These are phyloP conservation scores for Mortierella sp. DNA, from an alignment of 371 early-diverging fungal genomes.

Conservation along the genomic window DNA sequence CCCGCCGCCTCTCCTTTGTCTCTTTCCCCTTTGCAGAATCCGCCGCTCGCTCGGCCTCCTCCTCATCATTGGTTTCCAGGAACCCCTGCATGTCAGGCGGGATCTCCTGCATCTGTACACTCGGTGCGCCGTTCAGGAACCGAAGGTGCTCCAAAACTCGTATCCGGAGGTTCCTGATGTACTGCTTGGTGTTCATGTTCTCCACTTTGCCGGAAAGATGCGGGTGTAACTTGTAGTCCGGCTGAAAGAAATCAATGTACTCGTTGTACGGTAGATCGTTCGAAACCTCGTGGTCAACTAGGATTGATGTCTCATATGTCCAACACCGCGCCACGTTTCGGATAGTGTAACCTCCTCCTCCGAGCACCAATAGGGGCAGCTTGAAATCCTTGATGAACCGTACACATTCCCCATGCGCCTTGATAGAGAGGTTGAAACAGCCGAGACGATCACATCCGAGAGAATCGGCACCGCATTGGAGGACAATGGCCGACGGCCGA, in stretches of 20 bases:
- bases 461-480: constrained; percentile 99
- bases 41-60: constrained; percentile 66
- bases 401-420: constrained; percentile 92
- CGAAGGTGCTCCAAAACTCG: constrained; percentile 94
- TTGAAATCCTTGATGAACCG: constrained; percentile 94
- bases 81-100: constrained; percentile 87
- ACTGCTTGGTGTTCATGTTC: constrained; percentile 92
- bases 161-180: constrained; percentile 83
- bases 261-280: constrained; percentile 82
- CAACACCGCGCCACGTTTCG: constrained; percentile 98
- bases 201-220: constrained; percentile 80
- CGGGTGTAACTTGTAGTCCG: constrained; percentile 90
- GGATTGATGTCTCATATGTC: constrained; percentile 98
- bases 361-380: constrained; percentile 95
- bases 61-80: constrained; percentile 74
- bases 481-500: constrained; percentile 94
- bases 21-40: constrained; percentile 70
- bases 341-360: constrained; percentile 99
- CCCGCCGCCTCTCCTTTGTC: constrained; percentile 58
- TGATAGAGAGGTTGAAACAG: constrained; percentile 97
- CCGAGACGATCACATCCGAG: constrained; percentile 98
- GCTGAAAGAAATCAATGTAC: constrained; percentile 85
- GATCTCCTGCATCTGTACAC: constrained; percentile 96
- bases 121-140: constrained; percentile 92
- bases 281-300: constrained; percentile 72